Evolutionary conservation across 108 stramenopile genomes (phyloP), one percentile per base, ranked within the genome.

Genomic region (Pseudonitzschia multiseries): DNA sequence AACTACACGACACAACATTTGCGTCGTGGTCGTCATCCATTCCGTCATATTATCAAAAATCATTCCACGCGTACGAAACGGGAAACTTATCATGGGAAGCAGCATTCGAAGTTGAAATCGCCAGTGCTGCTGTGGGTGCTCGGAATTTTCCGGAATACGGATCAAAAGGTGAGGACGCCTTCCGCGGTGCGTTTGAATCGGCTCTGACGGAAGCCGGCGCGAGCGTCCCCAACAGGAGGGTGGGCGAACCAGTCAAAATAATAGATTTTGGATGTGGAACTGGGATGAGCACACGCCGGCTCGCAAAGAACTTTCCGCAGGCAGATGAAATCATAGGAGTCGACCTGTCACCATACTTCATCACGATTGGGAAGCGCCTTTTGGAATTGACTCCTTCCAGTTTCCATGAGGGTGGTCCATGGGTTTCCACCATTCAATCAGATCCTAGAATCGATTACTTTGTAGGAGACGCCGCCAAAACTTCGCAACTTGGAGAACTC

Each of bases 31-130:
- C 64, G 12, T 14, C 64, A 65, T 48, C 64, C 10, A 32, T 80
- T 46, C 79, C 79, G 32, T 10, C 43, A 0, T 80, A 80, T 29
- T 92, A 92, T 70, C 84, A 86, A 48, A 65, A 72, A 63, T 48
- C 80, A 27, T 92, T 92, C 77, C 92, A 93, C 72, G 89, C 92
- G 13, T 93, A 93, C 66, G 72, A 81, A 10, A 74, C 87, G 1
- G 92, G 92, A 57, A 93, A 93, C 74, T 68, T 90, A 26, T 83
- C 76, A 24, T 90, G 87, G 78, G 88, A 90, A 52, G 86, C 92
- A 32, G 92, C 92, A 28, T 77, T 84, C 63, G 92, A 93, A 66
- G 85, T 83, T 62, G 92, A 93, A 78, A 71, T 93, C 46, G 92
- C 89, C 21, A 80, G 78, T 69, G 66, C 80, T 29, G 80, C 89